Evolutionary conservation across 2,329 filamentous ascomycete species (phyloP).

Genomic region (Hirsutella thompsonii): DNA sequence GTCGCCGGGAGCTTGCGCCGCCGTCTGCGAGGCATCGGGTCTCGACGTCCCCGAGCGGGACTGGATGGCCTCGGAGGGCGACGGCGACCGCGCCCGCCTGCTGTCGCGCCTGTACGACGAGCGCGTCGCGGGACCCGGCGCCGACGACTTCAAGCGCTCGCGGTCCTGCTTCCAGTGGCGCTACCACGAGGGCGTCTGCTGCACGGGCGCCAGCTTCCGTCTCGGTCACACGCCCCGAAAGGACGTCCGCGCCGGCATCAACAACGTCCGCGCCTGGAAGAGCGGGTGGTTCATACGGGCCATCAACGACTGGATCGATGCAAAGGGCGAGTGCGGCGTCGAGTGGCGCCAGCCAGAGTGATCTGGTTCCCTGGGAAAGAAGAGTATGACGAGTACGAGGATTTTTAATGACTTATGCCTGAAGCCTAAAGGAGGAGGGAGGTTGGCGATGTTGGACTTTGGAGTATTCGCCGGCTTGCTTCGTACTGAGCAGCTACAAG

Average conservation of each 20-base stretch:
- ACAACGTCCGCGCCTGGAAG: conserved; percentile 11
- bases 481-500: too few species aligned
- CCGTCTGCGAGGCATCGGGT: conserved; percentile 31
- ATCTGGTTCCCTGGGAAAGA: too few species aligned
- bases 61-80: conserved; percentile 13
- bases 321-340: conserved; percentile 27
- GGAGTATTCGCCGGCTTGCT: too few species aligned
- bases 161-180: conserved; percentile 33
- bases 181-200: conserved; percentile 30
- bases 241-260: not conserved
- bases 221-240: conserved; percentile 23
- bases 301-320: conserved; percentile 32
- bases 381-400: too few species aligned
- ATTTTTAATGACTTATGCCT: too few species aligned
- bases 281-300: conserved; percentile 34
- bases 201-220: conserved; percentile 28
- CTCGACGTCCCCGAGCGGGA: conserved; percentile 22
- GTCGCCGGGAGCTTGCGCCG: conserved; percentile 32
- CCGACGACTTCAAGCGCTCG: conserved; percentile 15
- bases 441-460: too few species aligned
- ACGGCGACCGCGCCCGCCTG: conserved; percentile 14
- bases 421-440: too few species aligned
- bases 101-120: conserved; percentile 15
- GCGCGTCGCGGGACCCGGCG: conserved; percentile 3
- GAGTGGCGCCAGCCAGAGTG: conserved; percentile 21